phyloP scores from a whole-genome alignment of 352 stramenopile species.

The Phytophthora foliorum region DNA sequence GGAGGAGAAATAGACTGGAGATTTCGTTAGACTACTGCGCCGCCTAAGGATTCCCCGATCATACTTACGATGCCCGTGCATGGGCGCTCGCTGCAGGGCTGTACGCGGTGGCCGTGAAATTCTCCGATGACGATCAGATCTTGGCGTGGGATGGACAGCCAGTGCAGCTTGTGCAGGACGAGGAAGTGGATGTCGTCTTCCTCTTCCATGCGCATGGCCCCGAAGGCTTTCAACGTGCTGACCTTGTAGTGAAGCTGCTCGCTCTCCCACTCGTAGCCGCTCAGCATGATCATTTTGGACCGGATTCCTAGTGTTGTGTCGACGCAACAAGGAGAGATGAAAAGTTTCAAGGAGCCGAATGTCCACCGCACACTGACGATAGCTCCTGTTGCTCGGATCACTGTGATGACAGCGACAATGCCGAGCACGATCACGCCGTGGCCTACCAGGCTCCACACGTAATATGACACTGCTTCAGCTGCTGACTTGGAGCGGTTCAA shows the following conservation, averaged over 20 bases:
- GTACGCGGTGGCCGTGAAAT: background rate
- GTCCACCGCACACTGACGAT: slow-evolving; percentile 6
- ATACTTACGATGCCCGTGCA: slow-evolving; percentile 4
- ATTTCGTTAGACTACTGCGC: background rate
- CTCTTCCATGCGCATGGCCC: slow-evolving; percentile 11
- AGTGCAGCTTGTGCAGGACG: slow-evolving; percentile 3
- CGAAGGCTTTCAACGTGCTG: slow-evolving; percentile 11
- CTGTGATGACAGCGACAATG: slow-evolving; percentile 22
- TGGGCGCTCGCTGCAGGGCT: background rate
- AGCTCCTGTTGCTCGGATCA: slow-evolving; percentile 11
- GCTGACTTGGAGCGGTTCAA: slow-evolving; percentile 6
- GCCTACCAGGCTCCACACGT: slow-evolving; percentile 20
- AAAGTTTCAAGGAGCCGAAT: slow-evolving; percentile 16
- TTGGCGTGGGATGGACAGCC: slow-evolving; percentile 5
- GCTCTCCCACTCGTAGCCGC: slow-evolving; percentile 11
- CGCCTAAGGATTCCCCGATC: slow-evolving; percentile 3
- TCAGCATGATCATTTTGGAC: slow-evolving; percentile 16
- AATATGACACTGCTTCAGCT: slow-evolving; percentile 28
- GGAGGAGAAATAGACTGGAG: slow-evolving; percentile 26
- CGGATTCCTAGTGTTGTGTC: slow-evolving; percentile 11
- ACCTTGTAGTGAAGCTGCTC: slow-evolving; percentile 7
- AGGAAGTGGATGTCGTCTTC: slow-evolving; percentile 1
- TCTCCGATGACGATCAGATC: slow-evolving; percentile 14
- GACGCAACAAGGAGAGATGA: slow-evolving; percentile 13
- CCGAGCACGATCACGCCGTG: slow-evolving; percentile 28